Conservation (phyloP, 495 filamentous ascomycete species). For the Penicillium turbatum region DNA sequence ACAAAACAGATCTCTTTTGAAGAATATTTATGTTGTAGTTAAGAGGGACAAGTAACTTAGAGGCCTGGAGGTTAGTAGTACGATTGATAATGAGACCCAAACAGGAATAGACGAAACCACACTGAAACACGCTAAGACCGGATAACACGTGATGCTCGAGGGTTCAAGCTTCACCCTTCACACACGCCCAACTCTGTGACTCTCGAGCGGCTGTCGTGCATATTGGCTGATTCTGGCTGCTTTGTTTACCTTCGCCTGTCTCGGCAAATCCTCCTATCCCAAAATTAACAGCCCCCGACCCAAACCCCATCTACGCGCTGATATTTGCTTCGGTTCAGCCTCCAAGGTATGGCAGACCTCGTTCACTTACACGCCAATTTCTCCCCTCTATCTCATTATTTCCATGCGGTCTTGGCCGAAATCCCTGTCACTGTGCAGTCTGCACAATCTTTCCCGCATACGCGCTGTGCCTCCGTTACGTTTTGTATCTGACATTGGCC, state of each 20-base stretch:
- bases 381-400: not conserved
- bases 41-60: too few relatives aligned
- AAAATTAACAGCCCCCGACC: not conserved
- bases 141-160: not conserved
- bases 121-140: conserved; percentile 36
- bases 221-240: conserved; percentile 1
- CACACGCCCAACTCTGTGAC: conserved; percentile 6
- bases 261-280: conserved; percentile 1
- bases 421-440: conserved; percentile 3
- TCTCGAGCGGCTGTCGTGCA: conserved; percentile 4
- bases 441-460: conserved; percentile 12
- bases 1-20: too few relatives aligned
- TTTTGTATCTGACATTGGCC: conserved; percentile 30
- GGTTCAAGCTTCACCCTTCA: conserved; percentile 22
- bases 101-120: conserved; percentile 13
- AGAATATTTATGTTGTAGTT: too few relatives aligned
- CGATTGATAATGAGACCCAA: conserved; percentile 5
- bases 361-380: not conserved
- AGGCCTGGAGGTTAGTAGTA: not conserved
- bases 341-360: conserved; percentile 10
- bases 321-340: conserved; percentile 4
- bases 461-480: conserved; percentile 24
- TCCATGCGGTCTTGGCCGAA: not conserved
- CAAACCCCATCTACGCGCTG: conserved; percentile 3
- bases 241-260: not conserved